Conservation (phyloP, 192 early-diverging fungal species). For the Coemansia sp. region DNA sequence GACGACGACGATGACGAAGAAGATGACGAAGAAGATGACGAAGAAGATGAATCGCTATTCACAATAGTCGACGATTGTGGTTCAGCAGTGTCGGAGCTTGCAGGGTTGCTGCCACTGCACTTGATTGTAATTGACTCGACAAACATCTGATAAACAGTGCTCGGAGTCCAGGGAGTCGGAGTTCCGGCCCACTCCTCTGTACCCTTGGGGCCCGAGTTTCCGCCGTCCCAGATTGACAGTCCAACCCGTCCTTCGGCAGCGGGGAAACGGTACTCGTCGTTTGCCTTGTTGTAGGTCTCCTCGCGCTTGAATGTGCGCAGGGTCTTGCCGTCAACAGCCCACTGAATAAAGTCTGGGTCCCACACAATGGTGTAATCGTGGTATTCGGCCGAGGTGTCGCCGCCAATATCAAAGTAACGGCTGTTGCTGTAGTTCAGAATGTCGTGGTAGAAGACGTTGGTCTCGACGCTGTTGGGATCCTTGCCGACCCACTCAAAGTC, state of each 20-base stretch:
- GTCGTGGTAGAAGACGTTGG: conserved; percentile 65
- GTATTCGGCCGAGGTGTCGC: conserved; percentile 49
- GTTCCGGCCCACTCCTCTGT: conserved; percentile 62
- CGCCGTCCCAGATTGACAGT: conserved; percentile 70
- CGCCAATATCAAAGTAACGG: conserved; percentile 30
- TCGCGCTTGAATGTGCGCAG: conserved; percentile 55
- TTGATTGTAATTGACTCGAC: conserved; percentile 57
- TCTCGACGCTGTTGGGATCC: conserved; percentile 56
- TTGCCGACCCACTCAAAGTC: conserved; percentile 70
- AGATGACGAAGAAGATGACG: background rate
- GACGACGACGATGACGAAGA: background rate
- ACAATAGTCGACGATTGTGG: background rate
- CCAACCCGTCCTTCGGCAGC: conserved; percentile 57
- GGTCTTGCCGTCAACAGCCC: conserved; percentile 59
- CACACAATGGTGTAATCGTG: conserved; percentile 67
- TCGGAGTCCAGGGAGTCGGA: conserved; percentile 56
- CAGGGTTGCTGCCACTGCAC: conserved; percentile 34
- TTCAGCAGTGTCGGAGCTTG: background rate
- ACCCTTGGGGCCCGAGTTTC: conserved; percentile 51
- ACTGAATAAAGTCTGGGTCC: conserved; percentile 55
- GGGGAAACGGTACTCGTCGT: conserved; percentile 56
- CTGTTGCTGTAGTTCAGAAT: conserved; percentile 59
- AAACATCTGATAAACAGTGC: conserved; percentile 56
- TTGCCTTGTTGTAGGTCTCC: conserved; percentile 53
- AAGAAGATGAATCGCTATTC: background rate